A percentile compares a stretch with the other conserved stretches of the same genome.
Conservation (phyloP, 2,329 filamentous ascomycete genomes). For the Alternaria conjuncta region DNA sequence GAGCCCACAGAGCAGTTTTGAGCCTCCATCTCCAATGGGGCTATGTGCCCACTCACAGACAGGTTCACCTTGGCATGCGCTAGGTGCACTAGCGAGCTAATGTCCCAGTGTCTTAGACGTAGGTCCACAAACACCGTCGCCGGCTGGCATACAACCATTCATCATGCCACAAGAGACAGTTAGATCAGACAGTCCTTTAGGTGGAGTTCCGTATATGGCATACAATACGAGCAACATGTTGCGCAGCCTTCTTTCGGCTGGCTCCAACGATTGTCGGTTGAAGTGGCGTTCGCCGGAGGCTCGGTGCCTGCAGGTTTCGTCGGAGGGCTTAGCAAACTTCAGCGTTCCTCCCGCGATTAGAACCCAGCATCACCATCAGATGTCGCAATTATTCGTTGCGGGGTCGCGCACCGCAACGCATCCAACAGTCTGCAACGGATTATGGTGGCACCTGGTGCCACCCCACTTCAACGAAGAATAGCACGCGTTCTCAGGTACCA, state of each 20-base stretch:
- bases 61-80: neutral
- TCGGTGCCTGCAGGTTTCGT: neutral
- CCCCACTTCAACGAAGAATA: too few species aligned
- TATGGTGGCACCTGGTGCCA: too few species aligned
- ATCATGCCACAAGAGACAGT: neutral
- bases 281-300: neutral
- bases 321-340: neutral
- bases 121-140: neutral
- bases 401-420: too few species aligned
- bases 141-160: neutral
- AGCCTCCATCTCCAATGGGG: neutral
- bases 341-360: neutral
- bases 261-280: fast-evolving
- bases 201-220: neutral
- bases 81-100: neutral
- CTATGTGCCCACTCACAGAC: neutral
- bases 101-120: neutral
- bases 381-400: too few species aligned
- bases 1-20: too few species aligned
- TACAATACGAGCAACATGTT: neutral
- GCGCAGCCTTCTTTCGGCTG: neutral
- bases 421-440: too few species aligned
- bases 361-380: too few species aligned
- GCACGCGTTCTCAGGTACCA: too few species aligned
- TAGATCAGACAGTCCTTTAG: neutral